Evolutionary conservation across 345 rosid genomes (phyloP), one percentile per base, ranked within the genome.

Genomic region (Euphorbia pulcherrima): DNA sequence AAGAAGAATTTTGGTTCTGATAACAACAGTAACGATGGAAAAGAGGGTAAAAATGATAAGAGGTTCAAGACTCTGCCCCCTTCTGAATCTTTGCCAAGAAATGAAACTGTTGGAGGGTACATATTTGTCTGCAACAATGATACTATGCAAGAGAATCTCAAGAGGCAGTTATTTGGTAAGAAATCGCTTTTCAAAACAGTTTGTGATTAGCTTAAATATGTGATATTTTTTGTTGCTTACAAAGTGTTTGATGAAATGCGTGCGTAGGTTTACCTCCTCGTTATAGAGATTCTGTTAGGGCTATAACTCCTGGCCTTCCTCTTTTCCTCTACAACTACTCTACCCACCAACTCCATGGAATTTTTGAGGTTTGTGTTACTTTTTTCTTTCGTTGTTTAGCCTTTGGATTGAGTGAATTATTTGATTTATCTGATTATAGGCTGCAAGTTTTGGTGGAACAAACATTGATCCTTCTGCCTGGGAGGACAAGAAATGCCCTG

Each of bases 121-220:
- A 95, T 95, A 72, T 92, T 95, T 60, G 99, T 95, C 21, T 95
- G 99, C 84, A 92, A 95, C 86, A 95, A 95, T 63, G 99, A 95
- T 66, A 95, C 99, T 44, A 95, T 95, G 99, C 81, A 80, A 60
- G 99, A 95, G 86, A 88, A 95, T 72, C 90, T 95, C 70, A 85
- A 76, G 75, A 81, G 99, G 41, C 83, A 90, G 82, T 96, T 95
- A 41, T 95, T 95, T 61, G 99, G 96, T 90, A 86, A 37, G 81
- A 47, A 37, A 6, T n/a, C 1, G 63, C 17, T 6, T 3, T 17
- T 11, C n/a, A 61, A 3, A 0, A 37, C 6, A 18, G 6, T 41
- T 21, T 48, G 7, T 16, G 26, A 12, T 51, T 6, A 21, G 14
- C 8, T 29, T 3, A 1, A 1, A 1, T 52, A n/a, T n/a, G n/a